Evolutionary conservation across 1,139 yeast species (phyloP).

Genomic region (Blastobotrys indianensis): DNA sequence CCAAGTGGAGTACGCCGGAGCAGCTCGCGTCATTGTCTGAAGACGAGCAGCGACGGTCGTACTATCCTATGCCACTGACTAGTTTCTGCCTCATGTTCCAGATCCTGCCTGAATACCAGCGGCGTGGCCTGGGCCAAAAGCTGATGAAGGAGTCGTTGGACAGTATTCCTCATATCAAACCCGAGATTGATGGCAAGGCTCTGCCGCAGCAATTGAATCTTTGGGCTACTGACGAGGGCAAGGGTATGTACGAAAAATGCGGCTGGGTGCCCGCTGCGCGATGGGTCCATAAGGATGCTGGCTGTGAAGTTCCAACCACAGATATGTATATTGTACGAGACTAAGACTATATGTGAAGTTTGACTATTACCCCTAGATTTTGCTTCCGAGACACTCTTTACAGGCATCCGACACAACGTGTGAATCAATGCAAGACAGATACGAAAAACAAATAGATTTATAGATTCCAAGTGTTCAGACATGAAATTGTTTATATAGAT

Average conservation of each 20-base stretch:
- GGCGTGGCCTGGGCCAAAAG: not conserved
- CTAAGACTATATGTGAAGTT: too few species aligned
- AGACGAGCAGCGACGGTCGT: not conserved
- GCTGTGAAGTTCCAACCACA: not conserved
- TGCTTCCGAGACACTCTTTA: too few species aligned
- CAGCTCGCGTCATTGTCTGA: not conserved
- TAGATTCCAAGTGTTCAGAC: too few species aligned
- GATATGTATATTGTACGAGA: not conserved
- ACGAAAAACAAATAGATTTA: too few species aligned
- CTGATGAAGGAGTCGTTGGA: not conserved
- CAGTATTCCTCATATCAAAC: not conserved
- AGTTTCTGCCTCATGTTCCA: not conserved
- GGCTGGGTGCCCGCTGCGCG: not conserved
- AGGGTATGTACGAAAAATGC: conserved; percentile 1
- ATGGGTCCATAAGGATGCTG: not conserved
- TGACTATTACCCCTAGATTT: too few species aligned
- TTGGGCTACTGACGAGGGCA: conserved; percentile 2
- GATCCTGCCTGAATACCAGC: conserved; percentile 1
- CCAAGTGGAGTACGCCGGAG: not conserved
- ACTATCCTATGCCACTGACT: not conserved
- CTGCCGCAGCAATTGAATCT: conserved; percentile 1
- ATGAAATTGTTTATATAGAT: too few species aligned
- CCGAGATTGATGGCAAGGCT: not conserved
- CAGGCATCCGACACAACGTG: too few species aligned
- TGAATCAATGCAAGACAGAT: too few species aligned